A percentile compares a stretch with the other conserved stretches of the same genome.
Conservation (phyloP, 108 stramenopile genomes). For the Schizochytrium sp. region DNA sequence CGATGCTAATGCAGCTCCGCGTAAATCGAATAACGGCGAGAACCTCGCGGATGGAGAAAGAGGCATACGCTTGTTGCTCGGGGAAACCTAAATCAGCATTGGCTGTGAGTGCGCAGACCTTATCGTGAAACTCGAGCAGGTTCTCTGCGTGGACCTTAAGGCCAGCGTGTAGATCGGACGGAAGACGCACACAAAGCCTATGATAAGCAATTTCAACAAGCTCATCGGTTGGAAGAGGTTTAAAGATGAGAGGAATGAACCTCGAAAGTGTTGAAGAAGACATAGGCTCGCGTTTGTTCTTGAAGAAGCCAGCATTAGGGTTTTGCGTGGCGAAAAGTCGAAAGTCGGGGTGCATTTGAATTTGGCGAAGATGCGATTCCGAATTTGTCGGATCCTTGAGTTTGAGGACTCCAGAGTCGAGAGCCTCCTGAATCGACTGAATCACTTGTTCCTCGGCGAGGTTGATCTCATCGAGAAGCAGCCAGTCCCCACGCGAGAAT, state of each 20-base stretch:
- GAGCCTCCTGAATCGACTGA: background rate
- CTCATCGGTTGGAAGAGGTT: background rate
- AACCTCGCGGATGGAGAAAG: conserved; percentile 1
- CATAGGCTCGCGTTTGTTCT: background rate
- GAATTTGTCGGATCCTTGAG: background rate
- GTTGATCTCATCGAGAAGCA: conserved; percentile 21
- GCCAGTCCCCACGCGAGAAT: background rate
- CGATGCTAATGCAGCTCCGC: background rate
- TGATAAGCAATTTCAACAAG: background rate
- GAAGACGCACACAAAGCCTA: background rate
- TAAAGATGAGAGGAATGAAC: background rate
- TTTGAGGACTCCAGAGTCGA: conserved; percentile 8
- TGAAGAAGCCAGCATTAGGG: background rate
- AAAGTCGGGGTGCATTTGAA: conserved; percentile 8
- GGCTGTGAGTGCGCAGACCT: background rate
- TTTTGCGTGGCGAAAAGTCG: conserved; percentile 20
- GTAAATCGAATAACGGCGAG: background rate
- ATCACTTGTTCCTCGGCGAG: conserved; percentile 14
- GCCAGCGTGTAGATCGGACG: background rate
- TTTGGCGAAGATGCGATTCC: background rate
- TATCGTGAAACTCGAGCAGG: background rate
- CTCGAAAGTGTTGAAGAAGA: background rate
- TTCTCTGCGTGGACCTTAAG: background rate
- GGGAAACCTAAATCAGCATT: background rate
- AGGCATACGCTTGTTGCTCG: background rate